Conservation (phyloP, 192 early-diverging fungal genomes). For the Coemansia sp. region DNA sequence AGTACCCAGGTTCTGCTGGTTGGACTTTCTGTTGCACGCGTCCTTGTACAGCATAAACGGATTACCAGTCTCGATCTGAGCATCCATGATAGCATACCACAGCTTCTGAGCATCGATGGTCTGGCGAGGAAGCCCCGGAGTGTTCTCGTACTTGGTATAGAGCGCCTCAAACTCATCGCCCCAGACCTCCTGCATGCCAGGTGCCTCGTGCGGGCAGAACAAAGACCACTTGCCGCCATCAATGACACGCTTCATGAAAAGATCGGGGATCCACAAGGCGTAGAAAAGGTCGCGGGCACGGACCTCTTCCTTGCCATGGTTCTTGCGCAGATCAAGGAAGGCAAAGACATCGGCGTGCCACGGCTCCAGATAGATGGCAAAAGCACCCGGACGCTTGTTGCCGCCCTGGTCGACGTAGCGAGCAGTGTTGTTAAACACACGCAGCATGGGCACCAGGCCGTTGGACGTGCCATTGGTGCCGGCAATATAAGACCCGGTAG, state of each 20-base stretch:
- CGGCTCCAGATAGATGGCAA: constrained; percentile 98
- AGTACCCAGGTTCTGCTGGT: constrained; percentile 98
- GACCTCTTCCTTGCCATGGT: constrained; percentile 96
- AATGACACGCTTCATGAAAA: constrained; percentile 98
- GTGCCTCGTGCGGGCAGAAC: constrained; percentile 93
- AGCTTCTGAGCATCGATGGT: constrained; percentile 97
- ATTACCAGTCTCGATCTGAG: constrained; percentile 96
- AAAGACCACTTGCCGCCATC: constrained; percentile 90
- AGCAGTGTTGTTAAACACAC: constrained; percentile 98
- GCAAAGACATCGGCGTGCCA: constrained; percentile 98
- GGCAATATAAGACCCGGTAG: constrained; percentile 93
- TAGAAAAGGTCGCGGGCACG: constrained; percentile 97
- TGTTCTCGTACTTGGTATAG: constrained; percentile 80
- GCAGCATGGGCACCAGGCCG: constrained; percentile 95
- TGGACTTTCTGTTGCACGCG: constrained; percentile 98
- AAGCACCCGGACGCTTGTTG: constrained; percentile 96
- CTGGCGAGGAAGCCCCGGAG: constrained; percentile 77
- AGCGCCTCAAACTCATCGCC: constrained; percentile 90
- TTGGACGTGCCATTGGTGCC: constrained; percentile 97
- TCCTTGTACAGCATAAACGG: constrained; percentile 99
- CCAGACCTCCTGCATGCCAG: constrained; percentile 88
- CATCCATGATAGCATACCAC: constrained; percentile 94
- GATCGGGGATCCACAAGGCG: constrained; percentile 94
- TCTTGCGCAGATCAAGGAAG: constrained; percentile 95
- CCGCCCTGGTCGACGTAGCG: constrained; percentile 99